Base-by-base conservation (phyloP, 2,329 filamentous ascomycete species). In the Diaporthe capsici region DNA sequence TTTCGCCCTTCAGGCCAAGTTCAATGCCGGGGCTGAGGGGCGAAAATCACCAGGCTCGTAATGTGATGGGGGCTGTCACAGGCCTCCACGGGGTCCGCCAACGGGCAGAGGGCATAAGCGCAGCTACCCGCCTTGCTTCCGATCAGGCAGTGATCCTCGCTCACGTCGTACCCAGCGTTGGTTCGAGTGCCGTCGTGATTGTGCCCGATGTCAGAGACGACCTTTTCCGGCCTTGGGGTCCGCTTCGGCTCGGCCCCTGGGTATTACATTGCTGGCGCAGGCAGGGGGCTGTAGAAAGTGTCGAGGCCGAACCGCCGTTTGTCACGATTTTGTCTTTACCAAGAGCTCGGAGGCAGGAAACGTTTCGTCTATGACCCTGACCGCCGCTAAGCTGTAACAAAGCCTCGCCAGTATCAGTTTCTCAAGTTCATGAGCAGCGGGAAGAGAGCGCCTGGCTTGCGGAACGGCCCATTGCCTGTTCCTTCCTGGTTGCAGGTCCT, bases 51-150 rank as follows among this genome's bases (percentile, higher is more conserved):
- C 60, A 44, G 8, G n/a, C 39, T 63, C 17, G n/a, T 9, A 63
- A 44, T 42, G 65, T 70, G 65, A 44, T 57, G 49, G 51, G 67
- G n/a, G n/a, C 37, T 37, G 37, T 22, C 37, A 37, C 49, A 37
- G 34, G 47, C n/a, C 8, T 28, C 47, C 8, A 28, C 22, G 37
- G 37, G 13, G 7, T 25, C 22, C 49, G 34, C 34, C 49, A 71
- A 49, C 34, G 15, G 13, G 39, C 34, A 44, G 67, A 47, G 25
- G 12, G 12, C 60, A 47, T 51, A 61, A 25, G 63, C 42, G 72
- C 72, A 57, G 17, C 37, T 49, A 74, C 72, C 72, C 72, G 72
- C 51, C 10, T n/a, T n/a, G 39, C 51, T 44, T 42, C 60, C 22
- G 34, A 44, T 42, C 12, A 57, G 49, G 47, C 39, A 31, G 17